Conservation (phyloP, 352 stramenopile genomes). For the Globisporangium abappressorium region DNA sequence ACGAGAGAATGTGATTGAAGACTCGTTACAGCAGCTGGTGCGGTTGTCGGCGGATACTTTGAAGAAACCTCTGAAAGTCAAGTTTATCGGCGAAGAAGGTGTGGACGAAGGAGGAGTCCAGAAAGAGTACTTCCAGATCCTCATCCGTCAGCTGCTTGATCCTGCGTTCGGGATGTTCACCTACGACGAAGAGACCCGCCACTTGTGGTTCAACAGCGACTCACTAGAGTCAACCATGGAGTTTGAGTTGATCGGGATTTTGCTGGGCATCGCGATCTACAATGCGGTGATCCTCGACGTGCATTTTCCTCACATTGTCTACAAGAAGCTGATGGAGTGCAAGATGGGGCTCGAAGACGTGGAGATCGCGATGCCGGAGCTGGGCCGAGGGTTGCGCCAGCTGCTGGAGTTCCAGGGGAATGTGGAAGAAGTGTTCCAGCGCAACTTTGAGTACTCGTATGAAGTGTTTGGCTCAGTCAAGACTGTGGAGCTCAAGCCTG, state of each 20-base stretch:
- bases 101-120: conserved; percentile 78
- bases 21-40: conserved; percentile 69
- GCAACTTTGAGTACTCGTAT: conserved; percentile 80
- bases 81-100: conserved; percentile 82
- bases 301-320: conserved; percentile 76
- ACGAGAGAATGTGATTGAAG: conserved; percentile 74
- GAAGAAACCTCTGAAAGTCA: conserved; percentile 82
- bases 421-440: conserved; percentile 65
- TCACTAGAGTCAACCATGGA: conserved; percentile 81
- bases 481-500: conserved; percentile 69
- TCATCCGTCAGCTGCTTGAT: conserved; percentile 71
- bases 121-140: conserved; percentile 85
- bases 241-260: conserved; percentile 83
- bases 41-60: conserved; percentile 54
- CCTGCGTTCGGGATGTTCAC: conserved; percentile 80
- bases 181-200: conserved; percentile 65
- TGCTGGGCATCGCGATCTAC: conserved; percentile 82
- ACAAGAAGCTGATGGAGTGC: conserved; percentile 78
- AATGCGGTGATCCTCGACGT: conserved; percentile 84
- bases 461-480: conserved; percentile 80
- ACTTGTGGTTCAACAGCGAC: conserved; percentile 81
- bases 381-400: conserved; percentile 63
- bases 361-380: conserved; percentile 47
- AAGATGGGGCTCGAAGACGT: conserved; percentile 54
- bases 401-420: conserved; percentile 67